phyloP scores from a whole-genome alignment of 257 asterid genomes.

The Rehmannia glutinosa region DNA sequence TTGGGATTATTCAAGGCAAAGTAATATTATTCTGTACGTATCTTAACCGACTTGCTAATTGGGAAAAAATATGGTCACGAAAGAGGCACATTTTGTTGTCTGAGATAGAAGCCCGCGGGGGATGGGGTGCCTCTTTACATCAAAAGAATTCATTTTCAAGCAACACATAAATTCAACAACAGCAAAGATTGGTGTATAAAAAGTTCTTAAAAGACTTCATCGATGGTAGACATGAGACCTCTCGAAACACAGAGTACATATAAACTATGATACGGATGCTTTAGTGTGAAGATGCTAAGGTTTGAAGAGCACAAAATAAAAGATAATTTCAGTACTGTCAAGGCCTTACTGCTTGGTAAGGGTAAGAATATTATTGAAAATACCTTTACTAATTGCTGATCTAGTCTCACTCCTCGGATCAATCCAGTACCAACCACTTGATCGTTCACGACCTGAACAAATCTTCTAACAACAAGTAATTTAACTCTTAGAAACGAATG shows the following conservation, averaged over 20 bases:
- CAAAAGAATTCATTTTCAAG: too few species aligned
- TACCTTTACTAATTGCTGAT: constrained; percentile 97
- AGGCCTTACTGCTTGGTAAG: neutral
- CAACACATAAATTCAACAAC: too few species aligned
- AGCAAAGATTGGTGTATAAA: too few species aligned
- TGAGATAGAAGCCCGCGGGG: constrained; percentile 3
- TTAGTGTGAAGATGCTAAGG: constrained; percentile 1
- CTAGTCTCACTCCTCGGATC: constrained; percentile 91
- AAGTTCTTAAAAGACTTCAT: too few species aligned
- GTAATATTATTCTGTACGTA: constrained; percentile 1
- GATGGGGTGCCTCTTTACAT: too few species aligned
- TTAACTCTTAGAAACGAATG: too few species aligned
- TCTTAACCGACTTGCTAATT: neutral
- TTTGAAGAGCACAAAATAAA: neutral
- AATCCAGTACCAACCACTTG: constrained; percentile 90
- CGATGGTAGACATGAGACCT: too few species aligned
- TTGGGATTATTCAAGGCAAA: neutral
- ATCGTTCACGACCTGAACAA: constrained; percentile 84
- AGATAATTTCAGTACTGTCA: too few species aligned
- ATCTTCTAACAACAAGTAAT: constrained; percentile 95
- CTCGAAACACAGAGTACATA: neutral
- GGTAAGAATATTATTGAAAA: constrained; percentile 10
- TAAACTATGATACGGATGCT: neutral
- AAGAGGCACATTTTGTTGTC: neutral
- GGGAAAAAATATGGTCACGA: neutral